A percentile compares a stretch with the other conserved stretches of the same genome.
Conservation (phyloP, 2,329 filamentous ascomycete species). For the Parascedosporium putredinis region DNA sequence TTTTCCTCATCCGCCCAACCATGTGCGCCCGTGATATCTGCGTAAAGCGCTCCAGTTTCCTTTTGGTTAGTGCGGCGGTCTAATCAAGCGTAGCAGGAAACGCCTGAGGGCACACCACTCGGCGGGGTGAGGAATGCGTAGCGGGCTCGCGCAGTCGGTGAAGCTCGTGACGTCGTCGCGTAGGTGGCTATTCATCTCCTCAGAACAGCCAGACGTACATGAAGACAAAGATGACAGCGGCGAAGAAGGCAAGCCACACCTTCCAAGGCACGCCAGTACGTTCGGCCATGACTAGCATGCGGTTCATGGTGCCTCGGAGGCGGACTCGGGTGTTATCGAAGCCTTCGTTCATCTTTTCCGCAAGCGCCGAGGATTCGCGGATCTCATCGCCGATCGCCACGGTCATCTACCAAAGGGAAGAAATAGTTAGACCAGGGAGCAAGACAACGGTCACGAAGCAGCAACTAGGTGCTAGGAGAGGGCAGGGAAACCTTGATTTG, state of each 20-base stretch:
- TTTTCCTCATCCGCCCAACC: not conserved
- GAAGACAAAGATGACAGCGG: constrained; percentile 72
- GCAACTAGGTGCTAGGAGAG: not conserved
- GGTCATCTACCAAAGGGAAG: too few species aligned
- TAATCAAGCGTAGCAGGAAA: not conserved
- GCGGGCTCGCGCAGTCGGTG: not conserved
- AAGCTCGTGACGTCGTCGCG: not conserved
- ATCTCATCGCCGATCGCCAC: constrained; percentile 93
- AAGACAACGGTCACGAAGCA: not conserved
- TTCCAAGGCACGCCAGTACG: constrained; percentile 91
- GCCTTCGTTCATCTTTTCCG: constrained; percentile 90
- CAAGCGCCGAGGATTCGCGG: constrained; percentile 73
- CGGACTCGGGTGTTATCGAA: constrained; percentile 79
- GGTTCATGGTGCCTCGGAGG: constrained; percentile 86
- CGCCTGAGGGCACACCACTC: too few species aligned
- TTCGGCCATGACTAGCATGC: constrained; percentile 94
- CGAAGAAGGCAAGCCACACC: constrained; percentile 85
- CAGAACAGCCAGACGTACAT: constrained; percentile 86
- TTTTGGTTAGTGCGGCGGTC: too few species aligned
- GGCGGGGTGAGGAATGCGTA: not conserved
- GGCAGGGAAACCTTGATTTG: not conserved
- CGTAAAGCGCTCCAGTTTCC: too few species aligned
- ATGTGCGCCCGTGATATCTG: too few species aligned
- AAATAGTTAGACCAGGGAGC: too few species aligned
- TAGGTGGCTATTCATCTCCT: constrained; percentile 16